phyloP scores from a whole-genome alignment of 2,329 filamentous ascomycete genomes.

The Coniochaeta sp. region DNA sequence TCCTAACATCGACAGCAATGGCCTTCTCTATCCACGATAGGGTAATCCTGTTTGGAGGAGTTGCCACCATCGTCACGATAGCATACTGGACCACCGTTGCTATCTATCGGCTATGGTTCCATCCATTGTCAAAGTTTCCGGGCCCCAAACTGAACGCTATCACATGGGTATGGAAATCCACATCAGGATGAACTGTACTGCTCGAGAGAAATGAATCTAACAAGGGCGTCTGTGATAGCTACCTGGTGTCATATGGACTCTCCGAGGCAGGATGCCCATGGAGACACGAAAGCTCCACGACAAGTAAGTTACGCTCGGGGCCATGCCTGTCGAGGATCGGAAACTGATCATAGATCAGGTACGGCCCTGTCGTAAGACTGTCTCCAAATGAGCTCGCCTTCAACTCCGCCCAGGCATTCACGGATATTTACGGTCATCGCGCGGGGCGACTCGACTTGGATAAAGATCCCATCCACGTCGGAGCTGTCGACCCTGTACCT shows the following conservation, averaged over 20 bases:
- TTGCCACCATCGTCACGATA: not conserved
- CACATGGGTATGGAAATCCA: not conserved
- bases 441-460: constrained; percentile 16
- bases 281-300: not conserved
- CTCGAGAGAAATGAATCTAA: not conserved
- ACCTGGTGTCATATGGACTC: not conserved
- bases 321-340: not conserved
- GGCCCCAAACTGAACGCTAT: not conserved
- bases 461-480: constrained; percentile 18
- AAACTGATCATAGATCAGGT: constrained; percentile 5
- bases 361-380: constrained; percentile 29
- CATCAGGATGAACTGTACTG: not conserved
- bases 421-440: constrained; percentile 26
- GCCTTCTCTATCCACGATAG: not conserved
- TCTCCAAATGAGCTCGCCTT: constrained; percentile 36
- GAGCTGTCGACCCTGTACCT: constrained; percentile 17
- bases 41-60: not conserved
- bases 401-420: constrained; percentile 23
- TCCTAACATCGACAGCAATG: not conserved
- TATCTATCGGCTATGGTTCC: not conserved
- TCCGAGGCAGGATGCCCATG: not conserved
- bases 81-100: not conserved
- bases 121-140: not conserved
- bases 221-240: not conserved
- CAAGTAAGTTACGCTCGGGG: not conserved